phyloP scores from a whole-genome alignment of 192 early-diverging fungal genomes.

The Coemansia sp. region DNA sequence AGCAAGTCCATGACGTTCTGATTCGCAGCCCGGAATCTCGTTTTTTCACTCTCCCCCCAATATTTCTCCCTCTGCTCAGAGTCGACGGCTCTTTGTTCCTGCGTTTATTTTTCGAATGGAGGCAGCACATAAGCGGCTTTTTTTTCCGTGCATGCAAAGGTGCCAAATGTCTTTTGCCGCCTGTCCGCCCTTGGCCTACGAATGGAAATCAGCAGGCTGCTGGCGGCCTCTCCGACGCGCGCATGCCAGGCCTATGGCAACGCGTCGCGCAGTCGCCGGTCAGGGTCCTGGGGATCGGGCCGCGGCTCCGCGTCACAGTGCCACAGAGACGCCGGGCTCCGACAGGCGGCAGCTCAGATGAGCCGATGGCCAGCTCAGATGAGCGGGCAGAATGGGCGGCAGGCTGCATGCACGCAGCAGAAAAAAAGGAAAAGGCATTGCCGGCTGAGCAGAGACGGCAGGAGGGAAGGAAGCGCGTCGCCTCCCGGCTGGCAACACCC shows the following conservation, averaged over 20 bases:
- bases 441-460: background rate
- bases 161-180: no score
- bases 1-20: background rate
- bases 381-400: background rate
- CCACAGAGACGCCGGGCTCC: background rate
- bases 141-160: background rate
- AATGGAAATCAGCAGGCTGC: background rate
- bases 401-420: background rate
- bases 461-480: background rate
- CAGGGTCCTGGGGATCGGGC: background rate
- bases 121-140: background rate
- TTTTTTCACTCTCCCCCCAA: background rate
- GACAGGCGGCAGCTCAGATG: background rate
- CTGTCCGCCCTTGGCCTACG: no score
- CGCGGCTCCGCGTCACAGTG: background rate
- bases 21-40: constrained; percentile 1
- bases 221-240: background rate
- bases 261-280: no score
- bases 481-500: background rate
- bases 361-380: background rate
- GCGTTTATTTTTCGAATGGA: background rate
- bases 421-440: background rate
- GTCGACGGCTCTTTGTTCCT: background rate
- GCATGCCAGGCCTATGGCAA: background rate
- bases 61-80: background rate